Evolutionary conservation across 306 rosid species (phyloP).

Genomic region (Vachellia collinsii): DNA sequence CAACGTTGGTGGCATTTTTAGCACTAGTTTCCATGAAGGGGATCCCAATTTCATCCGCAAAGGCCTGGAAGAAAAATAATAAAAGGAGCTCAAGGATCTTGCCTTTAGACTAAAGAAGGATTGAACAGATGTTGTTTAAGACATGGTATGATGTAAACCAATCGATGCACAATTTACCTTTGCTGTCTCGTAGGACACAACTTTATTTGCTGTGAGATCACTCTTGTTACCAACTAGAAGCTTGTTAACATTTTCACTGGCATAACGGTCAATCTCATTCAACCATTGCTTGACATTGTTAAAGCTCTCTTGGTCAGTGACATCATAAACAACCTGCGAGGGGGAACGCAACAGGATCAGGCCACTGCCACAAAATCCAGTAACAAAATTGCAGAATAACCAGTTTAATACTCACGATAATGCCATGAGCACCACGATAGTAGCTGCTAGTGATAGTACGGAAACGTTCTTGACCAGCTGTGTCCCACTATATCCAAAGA

Average conservation of each 20-base stretch:
- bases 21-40: constrained; percentile 94
- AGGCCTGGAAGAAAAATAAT: constrained; percentile 55
- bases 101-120: constrained; percentile 14
- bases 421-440: constrained; percentile 99
- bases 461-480: constrained; percentile 99
- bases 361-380: neutral
- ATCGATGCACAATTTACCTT: constrained; percentile 50
- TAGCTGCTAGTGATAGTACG: constrained; percentile 99
- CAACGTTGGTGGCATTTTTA: constrained; percentile 72
- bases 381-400: constrained; percentile 14
- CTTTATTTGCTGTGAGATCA: constrained; percentile 76
- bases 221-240: constrained; percentile 78
- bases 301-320: constrained; percentile 84
- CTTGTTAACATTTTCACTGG: constrained; percentile 82
- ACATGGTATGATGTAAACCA: neutral
- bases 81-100: constrained; percentile 33
- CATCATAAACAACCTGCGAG: constrained; percentile 76
- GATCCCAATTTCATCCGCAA: constrained; percentile 84
- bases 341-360: constrained; percentile 6
- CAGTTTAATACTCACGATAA: constrained; percentile 66
- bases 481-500: constrained; percentile 80
- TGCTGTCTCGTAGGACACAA: constrained; percentile 68
- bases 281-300: constrained; percentile 84
- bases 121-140: constrained; percentile 6
- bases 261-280: constrained; percentile 82